A percentile compares a stretch with the other conserved stretches of the same genome.
phyloP scores from a whole-genome alignment of 179 eudicot genomes.

The Sideroxylon spinosum region DNA sequence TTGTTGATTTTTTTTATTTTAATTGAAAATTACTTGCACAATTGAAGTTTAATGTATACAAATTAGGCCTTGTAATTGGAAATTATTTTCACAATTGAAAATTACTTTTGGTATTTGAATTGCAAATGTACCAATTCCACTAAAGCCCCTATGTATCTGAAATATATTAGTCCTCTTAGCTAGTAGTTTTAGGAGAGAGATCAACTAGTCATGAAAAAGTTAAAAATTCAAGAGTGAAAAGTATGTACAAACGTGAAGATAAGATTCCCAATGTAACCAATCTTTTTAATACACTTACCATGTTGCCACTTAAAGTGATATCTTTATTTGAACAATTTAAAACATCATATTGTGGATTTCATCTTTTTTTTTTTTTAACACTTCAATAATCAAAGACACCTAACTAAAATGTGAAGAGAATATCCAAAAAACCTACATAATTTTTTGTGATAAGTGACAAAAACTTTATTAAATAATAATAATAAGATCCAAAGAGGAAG shows the following conservation, averaged over 20 bases:
- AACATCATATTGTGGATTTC: background rate
- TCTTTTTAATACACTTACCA: background rate
- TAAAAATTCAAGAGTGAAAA: background rate
- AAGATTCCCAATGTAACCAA: too few relatives aligned
- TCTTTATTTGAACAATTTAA: background rate
- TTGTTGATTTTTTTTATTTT: too few relatives aligned
- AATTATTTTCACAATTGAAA: too few relatives aligned
- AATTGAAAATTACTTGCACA: too few relatives aligned
- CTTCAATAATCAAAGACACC: too few relatives aligned
- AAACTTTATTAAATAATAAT: too few relatives aligned
- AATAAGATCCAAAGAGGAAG: too few relatives aligned
- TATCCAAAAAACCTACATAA: too few relatives aligned
- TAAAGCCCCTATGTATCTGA: slow-evolving; percentile 94
- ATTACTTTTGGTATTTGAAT: slow-evolving; percentile 91
- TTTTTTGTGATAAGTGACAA: too few relatives aligned
- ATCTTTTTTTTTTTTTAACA: background rate
- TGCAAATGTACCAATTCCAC: slow-evolving; percentile 96
- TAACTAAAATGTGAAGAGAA: too few relatives aligned
- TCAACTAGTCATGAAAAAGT: background rate
- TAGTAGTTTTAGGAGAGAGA: background rate
- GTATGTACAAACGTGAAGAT: background rate
- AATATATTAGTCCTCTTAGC: slow-evolving; percentile 2
- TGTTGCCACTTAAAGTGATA: background rate
- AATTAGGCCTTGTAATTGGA: too few relatives aligned
- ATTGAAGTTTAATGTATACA: too few relatives aligned